Evolutionary conservation across 176 grass and related monocot genomes (phyloP), one percentile per base, ranked within the genome.

Genomic region (Thalia dealbata): DNA sequence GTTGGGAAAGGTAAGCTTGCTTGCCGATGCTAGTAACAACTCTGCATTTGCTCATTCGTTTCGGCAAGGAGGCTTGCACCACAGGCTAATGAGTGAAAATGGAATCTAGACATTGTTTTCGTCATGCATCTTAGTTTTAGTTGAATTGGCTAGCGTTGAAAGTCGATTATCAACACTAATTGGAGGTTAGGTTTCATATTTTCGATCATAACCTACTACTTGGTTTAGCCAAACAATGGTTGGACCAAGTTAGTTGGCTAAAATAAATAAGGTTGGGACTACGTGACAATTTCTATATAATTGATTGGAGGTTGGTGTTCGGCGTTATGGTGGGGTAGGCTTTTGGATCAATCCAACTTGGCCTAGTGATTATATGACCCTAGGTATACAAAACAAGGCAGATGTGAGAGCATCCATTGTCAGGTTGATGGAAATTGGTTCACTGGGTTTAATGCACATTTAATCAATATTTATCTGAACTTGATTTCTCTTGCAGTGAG

Each of bases 1-100:
- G 95, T 76, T 99, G 95, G 95, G 90, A 93, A 56, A 91, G 85
- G 95, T 93, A 85, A 81, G 79, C 38, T 32, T 1, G 21, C 27
- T 41, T 24, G 21, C 35, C 19, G 12, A 21, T 44, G 16, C n/a
- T 23, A 8, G 14, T 30, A 32, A 5, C 26, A 15, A 18, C 3
- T 29, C 29, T 30, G 25, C n/a, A 61, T 69, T 67, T 22, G 32
- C 32, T 38, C 9, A 62, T 48, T 15, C 18, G 3, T 25, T 61
- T 6, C 29, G 25, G 46, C 50, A 16, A 26, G 38, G 35, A 11
- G 14, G 65, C 32, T 76, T 29, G 22, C 24, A 18, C 24, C 1
- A 29, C 28, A 58, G 21, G 54, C 22, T 58, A 58, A 58, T 58
- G 16, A 58, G 0, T 58, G 21, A 58, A 58, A 58, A 58, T 58